Base-by-base conservation (phyloP, 2,329 filamentous ascomycete species). In the Pestalotiopsis sp. region DNA sequence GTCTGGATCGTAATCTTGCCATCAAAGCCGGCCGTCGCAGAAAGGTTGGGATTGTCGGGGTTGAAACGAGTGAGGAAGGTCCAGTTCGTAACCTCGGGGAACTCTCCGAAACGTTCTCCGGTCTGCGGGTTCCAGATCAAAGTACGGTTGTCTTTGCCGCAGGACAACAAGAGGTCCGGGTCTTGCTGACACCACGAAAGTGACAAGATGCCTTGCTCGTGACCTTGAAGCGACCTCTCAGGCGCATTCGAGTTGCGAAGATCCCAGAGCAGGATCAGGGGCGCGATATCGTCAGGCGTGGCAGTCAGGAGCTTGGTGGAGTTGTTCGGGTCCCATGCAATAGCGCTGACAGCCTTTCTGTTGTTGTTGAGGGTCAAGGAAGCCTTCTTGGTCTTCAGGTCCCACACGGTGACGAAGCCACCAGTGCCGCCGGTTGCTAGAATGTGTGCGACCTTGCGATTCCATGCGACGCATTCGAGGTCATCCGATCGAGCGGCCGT, bases 71-170 rank as follows among this genome's bases (percentile, higher is more conserved):
- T 97, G 78, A 95, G 91, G 84, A 99, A 99, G 5, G 95, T 97
- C 95, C 96, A 99, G 81, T 98, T 99, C n/a, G 95, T 98, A 66
- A 97, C 95, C 75, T 98, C 94, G 4, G 95, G 95, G 77, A 98
- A 95, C 81, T 98, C 95, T 72, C 97, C 96, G 72, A 94, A 92
- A 13, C 89, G 86, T 78, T 96, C 90, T 66, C 95, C 95, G 2
- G 92, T 97, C 76, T 96, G 93, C 1, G 96, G 94, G 80, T 98
- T 98, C 96, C 97, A 99, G 70, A 96, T 91, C 70, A 99, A 88
- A 2, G 95, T 98, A 75, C 93, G 90, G 78, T 98, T 98, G 81
- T 99, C 96, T 82, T 98, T 98, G 73, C 96, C 97, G 73, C 92
- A 97, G 2, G 96, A 99, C 25, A 99, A 86, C 64, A 99, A 83